These are phyloP conservation scores for Neurospora sp. DNA, from an alignment of 495 filamentous ascomycete genomes.

Conservation along the genomic window DNA sequence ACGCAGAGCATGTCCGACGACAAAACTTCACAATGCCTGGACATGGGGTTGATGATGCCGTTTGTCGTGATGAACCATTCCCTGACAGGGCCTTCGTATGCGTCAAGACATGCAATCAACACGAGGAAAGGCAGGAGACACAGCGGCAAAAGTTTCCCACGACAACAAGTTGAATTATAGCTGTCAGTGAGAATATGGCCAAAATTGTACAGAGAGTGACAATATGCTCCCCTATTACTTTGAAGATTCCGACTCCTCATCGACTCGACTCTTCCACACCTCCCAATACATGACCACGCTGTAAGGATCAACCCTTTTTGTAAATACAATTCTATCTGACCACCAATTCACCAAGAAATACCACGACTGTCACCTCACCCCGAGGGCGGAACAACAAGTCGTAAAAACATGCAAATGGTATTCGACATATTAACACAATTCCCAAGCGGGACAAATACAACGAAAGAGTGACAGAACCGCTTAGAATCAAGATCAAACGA, in stretches of 20 bases:
- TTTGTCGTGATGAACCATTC: neutral
- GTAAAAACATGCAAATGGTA: conserved; percentile 18
- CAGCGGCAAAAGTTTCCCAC: neutral
- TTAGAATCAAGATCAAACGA: neutral
- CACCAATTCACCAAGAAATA: conserved; percentile 10
- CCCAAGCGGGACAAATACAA: conserved; percentile 4
- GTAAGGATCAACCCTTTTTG: conserved; percentile 9
- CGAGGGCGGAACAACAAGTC: neutral
- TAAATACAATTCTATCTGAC: conserved; percentile 13
- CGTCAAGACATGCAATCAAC: neutral
- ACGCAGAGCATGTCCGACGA: neutral
- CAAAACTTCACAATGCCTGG: neutral
- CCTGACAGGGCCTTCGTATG: neutral
- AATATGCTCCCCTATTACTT: conserved; percentile 18
- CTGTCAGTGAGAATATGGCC: neutral
- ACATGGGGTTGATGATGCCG: neutral
- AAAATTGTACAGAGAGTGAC: conserved; percentile 18
- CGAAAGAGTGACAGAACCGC: conserved; percentile 6
- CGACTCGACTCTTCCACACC: conserved; percentile 6
- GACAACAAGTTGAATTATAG: neutral
- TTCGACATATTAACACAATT: conserved; percentile 10
- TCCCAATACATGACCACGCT: conserved; percentile 11
- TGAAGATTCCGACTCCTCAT: conserved; percentile 13
- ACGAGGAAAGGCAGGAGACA: neutral
- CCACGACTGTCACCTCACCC: conserved; percentile 3